Evolutionary conservation across 1,139 yeast species (phyloP).

Genomic region (Suhomyces yuchorum): DNA sequence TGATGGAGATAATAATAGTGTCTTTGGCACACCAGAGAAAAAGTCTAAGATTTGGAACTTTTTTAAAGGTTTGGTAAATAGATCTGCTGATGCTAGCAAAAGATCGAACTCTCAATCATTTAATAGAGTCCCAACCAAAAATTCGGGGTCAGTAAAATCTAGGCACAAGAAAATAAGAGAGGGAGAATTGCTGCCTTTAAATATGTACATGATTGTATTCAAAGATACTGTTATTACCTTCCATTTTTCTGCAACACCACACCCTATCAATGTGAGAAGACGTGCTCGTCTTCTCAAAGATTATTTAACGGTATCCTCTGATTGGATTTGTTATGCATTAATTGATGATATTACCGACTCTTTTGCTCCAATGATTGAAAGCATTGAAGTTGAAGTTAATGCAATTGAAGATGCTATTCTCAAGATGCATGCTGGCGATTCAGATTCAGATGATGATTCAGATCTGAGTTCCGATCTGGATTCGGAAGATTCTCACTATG

Average conservation of each 20-base stretch:
- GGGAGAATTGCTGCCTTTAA: conserved; percentile 85
- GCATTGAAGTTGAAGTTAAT: conserved; percentile 91
- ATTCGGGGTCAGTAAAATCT: conserved; percentile 30
- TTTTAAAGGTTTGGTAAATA: conserved; percentile 16
- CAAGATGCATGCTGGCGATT: conserved; percentile 75
- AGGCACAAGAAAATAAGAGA: conserved; percentile 47
- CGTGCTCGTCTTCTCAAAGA: conserved; percentile 86
- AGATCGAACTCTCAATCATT: conserved; percentile 8
- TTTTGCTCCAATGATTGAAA: conserved; percentile 93
- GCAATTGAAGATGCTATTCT: conserved; percentile 88
- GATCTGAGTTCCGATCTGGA: conserved; percentile 18
- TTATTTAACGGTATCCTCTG: conserved; percentile 86
- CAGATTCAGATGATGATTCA: conserved; percentile 39
- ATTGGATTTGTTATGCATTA: conserved; percentile 96
- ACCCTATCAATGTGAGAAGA: conserved; percentile 91
- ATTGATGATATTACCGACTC: conserved; percentile 98
- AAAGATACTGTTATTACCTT: conserved; percentile 89
- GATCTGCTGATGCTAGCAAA: conserved; percentile 1
- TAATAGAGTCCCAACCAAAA: conserved; percentile 15
- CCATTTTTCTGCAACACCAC: conserved; percentile 94
- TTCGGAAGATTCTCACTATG: conserved; percentile 10
- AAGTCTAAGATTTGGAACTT: conserved; percentile 23
- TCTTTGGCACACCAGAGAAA: conserved; percentile 24
- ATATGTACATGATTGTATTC: conserved; percentile 91
- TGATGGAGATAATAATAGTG: conserved; percentile 21